Conservation (phyloP, 2,329 filamentous ascomycete genomes). For the Exophiala spinifera region DNA sequence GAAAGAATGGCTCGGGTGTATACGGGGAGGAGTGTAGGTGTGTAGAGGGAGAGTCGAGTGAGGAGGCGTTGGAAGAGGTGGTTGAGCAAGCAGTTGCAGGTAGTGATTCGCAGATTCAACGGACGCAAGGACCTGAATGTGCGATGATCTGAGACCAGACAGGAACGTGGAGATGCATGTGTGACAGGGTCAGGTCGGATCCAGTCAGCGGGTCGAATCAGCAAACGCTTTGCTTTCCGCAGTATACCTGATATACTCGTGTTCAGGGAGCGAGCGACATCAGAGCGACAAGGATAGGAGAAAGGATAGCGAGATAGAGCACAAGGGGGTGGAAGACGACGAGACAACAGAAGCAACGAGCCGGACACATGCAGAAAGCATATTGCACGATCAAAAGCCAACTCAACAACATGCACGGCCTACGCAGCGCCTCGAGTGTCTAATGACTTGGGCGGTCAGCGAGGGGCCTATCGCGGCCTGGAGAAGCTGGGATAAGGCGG, state of each 20-base stretch:
- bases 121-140: background rate
- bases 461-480: too few species aligned
- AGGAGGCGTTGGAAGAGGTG: slow-evolving; percentile 3
- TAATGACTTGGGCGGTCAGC: too few species aligned
- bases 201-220: too few species aligned
- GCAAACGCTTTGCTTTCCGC: too few species aligned
- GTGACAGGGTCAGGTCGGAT: background rate
- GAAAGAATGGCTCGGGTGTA: slow-evolving; percentile 21
- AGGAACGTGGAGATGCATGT: background rate
- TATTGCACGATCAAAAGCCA: too few species aligned
- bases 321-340: background rate
- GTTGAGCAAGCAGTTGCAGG: slow-evolving; percentile 4
- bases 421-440: too few species aligned
- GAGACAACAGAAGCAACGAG: background rate
- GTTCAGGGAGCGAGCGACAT: too few species aligned
- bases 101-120: background rate
- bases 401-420: too few species aligned
- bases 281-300: background rate
- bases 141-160: background rate
- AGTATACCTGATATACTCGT: too few species aligned
- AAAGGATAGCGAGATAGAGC: background rate
- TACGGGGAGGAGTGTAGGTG: slow-evolving; percentile 12
- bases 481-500: too few species aligned
- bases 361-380: background rate
- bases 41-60: background rate